These are phyloP conservation scores for Brassica napus DNA, from an alignment of 345 rosid species.

Conservation along the genomic window DNA sequence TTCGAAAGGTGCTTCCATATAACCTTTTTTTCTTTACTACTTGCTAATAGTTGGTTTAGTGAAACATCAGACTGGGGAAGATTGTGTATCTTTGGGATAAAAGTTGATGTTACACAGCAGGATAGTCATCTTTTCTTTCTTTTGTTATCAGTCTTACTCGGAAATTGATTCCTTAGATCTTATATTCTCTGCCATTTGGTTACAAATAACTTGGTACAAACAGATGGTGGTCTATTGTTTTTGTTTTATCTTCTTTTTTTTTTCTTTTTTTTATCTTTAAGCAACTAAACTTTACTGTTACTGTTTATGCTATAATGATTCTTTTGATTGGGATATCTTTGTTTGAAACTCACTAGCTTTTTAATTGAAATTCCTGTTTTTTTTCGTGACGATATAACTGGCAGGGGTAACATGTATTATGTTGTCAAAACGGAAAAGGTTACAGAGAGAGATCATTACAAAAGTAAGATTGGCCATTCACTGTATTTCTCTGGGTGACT, in stretches of 20 bases:
- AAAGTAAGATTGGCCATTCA: slow-evolving; percentile 5
- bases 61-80: slow-evolving; percentile 17
- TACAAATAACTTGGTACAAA: slow-evolving; percentile 12
- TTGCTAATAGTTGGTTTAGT: slow-evolving; percentile 28
- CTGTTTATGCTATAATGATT: slow-evolving; percentile 14
- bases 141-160: slow-evolving; percentile 25
- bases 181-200: slow-evolving; percentile 26
- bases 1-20: slow-evolving; percentile 23
- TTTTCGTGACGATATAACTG: not conserved
- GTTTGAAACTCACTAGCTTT: slow-evolving; percentile 17
- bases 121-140: slow-evolving; percentile 15
- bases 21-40: slow-evolving; percentile 13
- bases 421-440: not conserved
- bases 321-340: slow-evolving; percentile 16
- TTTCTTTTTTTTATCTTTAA: not conserved
- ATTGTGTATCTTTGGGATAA: slow-evolving; percentile 22
- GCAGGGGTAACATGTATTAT: not conserved
- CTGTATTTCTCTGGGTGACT: not conserved
- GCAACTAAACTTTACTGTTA: slow-evolving; percentile 16
- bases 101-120: slow-evolving; percentile 28
- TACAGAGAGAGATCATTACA: not conserved
- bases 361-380: not conserved
- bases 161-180: slow-evolving; percentile 5
- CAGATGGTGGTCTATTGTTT: slow-evolving; percentile 1
- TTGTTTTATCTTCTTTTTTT: too few species aligned